Evolutionary conservation across 2,329 filamentous ascomycete species (phyloP).

Genomic region (Neofusicoccum sp.): DNA sequence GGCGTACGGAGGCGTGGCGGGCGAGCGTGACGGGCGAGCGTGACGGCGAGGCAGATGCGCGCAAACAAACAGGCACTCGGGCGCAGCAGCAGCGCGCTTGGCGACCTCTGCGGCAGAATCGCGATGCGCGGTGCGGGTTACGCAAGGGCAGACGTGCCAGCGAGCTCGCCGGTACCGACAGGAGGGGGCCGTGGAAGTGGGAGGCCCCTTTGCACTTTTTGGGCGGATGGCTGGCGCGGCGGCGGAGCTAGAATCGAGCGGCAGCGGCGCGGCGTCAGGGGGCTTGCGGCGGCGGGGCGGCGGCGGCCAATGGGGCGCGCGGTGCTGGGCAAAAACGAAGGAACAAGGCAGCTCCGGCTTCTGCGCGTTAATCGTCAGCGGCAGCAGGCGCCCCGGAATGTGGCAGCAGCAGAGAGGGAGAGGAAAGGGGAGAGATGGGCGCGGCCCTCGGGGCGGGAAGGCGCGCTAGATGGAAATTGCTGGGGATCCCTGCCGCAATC

Average conservation of each 20-base stretch:
- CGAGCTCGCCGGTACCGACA: not conserved
- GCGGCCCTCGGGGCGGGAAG: not conserved
- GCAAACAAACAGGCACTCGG: constrained; percentile 6
- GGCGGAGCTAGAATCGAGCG: not conserved
- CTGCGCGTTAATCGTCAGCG: constrained; percentile 1
- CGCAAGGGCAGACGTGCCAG: constrained; percentile 1
- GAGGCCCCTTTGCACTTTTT: constrained; percentile 14
- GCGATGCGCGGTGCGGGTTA: not conserved
- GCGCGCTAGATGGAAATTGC: constrained; percentile 10
- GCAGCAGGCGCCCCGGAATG: not conserved
- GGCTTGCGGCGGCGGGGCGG: not conserved
- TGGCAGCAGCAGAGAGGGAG: not conserved
- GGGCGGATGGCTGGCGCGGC: constrained; percentile 7
- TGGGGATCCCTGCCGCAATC: constrained; percentile 6
- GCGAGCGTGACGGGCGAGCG: not conserved
- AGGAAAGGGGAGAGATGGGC: constrained; percentile 11
- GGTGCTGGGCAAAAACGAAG: not conserved
- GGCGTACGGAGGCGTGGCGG: not conserved
- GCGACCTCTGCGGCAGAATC: not conserved
- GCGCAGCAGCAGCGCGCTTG: constrained; percentile 2
- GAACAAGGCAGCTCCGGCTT: not conserved
- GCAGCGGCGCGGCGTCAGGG: constrained; percentile 15
- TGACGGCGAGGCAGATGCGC: not conserved
- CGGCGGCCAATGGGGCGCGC: not conserved
- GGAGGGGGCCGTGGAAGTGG: not conserved